Percentiles rank a stretch among this genome's conserved stretches.
phyloP scores from a whole-genome alignment of 2,329 filamentous ascomycete genomes.

The Talaromyces amestolkiae region DNA sequence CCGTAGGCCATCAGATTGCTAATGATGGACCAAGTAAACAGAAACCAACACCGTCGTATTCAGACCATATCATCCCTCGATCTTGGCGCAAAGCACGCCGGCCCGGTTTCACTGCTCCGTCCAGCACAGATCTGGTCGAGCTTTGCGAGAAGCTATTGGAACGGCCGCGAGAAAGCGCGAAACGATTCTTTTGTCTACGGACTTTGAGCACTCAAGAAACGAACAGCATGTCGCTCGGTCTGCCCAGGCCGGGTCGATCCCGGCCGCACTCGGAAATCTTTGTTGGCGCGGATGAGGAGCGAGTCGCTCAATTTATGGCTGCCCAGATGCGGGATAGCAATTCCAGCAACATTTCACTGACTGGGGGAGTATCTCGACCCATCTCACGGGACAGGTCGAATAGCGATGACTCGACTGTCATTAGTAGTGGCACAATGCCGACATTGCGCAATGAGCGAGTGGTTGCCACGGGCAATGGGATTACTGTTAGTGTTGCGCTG shows the following conservation, averaged over 20 bases:
- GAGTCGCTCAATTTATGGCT: slow-evolving; percentile 29
- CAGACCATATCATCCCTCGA: slow-evolving; percentile 8
- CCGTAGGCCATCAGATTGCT: neutral
- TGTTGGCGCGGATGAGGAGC: slow-evolving; percentile 33
- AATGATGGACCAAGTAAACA: slow-evolving; percentile 8
- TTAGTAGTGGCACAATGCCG: slow-evolving; percentile 30
- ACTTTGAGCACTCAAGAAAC: slow-evolving; percentile 24
- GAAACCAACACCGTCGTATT: slow-evolving; percentile 7
- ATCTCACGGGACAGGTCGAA: slow-evolving; percentile 24
- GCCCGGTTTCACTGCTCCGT: neutral
- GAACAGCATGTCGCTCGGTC: slow-evolving; percentile 24
- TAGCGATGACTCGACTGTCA: slow-evolving; percentile 27
- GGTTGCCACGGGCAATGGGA: slow-evolving; percentile 49
- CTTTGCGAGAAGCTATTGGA: slow-evolving; percentile 43
- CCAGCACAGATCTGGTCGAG: slow-evolving; percentile 8
- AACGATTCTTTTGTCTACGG: slow-evolving; percentile 46
- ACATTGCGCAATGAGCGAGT: slow-evolving; percentile 46
- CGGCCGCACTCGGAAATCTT: slow-evolving; percentile 39
- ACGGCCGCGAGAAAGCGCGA: slow-evolving; percentile 46
- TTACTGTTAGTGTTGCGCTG: slow-evolving; percentile 46
- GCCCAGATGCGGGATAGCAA: slow-evolving; percentile 15
- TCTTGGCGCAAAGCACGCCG: slow-evolving; percentile 12
- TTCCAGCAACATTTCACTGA: slow-evolving; percentile 9
- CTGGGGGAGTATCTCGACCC: slow-evolving; percentile 15
- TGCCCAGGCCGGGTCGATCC: slow-evolving; percentile 28